Evolutionary conservation across 140 eudicot genomes (phyloP).

Genomic region (Anethum foeniculum): DNA sequence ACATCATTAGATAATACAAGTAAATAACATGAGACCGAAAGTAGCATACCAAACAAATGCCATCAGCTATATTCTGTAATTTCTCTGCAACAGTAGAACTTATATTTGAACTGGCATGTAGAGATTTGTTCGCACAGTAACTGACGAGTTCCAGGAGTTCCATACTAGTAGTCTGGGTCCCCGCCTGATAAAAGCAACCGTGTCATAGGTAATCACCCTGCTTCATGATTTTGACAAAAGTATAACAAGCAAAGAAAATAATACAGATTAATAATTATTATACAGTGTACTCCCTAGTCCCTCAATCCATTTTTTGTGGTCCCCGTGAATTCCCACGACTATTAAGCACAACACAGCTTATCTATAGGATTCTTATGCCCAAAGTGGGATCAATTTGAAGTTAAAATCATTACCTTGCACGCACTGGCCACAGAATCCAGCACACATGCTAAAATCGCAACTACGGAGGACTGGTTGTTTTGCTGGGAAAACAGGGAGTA

Average conservation of each 20-base stretch:
- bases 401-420: constrained; percentile 43
- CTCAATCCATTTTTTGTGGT: not conserved
- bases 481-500: constrained; percentile 41
- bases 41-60: constrained; percentile 44
- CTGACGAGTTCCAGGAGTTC: constrained; percentile 49
- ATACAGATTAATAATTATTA: not conserved
- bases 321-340: not conserved
- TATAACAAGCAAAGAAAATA: not conserved
- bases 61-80: constrained; percentile 35
- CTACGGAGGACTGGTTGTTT: constrained; percentile 20
- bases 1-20: not conserved
- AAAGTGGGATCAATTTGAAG: not conserved
- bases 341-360: not conserved
- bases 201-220: constrained; percentile 2
- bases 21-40: not conserved
- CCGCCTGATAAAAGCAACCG: constrained; percentile 42
- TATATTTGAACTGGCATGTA: constrained; percentile 26
- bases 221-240: not conserved
- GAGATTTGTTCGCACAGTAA: constrained; percentile 63
- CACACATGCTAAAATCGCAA: constrained; percentile 33
- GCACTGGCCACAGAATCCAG: constrained; percentile 41
- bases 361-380: not conserved
- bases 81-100: constrained; percentile 40
- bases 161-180: constrained; percentile 18
- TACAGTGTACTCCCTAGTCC: not conserved